Evolutionary conservation across 148 eudicot species (phyloP), one percentile per base, ranked within the genome.

Genomic region (Vaccinium darrowii): DNA sequence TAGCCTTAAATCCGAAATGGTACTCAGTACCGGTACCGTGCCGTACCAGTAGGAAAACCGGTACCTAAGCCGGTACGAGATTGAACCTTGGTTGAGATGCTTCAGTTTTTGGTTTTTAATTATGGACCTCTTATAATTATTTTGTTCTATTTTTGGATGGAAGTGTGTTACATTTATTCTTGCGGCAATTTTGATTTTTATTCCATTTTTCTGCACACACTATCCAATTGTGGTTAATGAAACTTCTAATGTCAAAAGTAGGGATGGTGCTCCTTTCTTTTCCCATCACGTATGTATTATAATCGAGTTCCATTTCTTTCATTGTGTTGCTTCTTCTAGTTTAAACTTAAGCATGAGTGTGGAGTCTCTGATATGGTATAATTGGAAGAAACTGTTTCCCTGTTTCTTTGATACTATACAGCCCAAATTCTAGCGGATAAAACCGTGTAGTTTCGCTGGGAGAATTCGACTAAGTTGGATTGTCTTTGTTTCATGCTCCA

Each of bases 381-480:
- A 13, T 5, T 27, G 39, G 63, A 58, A 53, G 57, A 27, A 13
- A 49, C 25, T 8, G 8, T 76, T 51, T 78, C 54, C 60, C 23
- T 36, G 83, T 65, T 65, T 30, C 6, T 67, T 7, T 25, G 25
- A 63, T 33, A 63, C 19, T 23, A 49, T 13, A 30, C 33, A 47
- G 78, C 25, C 50, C 27, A 13, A 13, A 69, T 52, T 82, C 10
- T 18, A 71, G 33, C n/a, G 19, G 49, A 52, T 71, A 54, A 53
- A 7, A 21, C 54, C n/a, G 3, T 56, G 21, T 74, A 74, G 80
- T 43, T 83, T 56, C 9, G 56, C 60, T 25, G 18, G 69, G 9
- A 71, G 18, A 58, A 53, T 83, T 74, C 18, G 52, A 75, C 23
- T 84, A 52, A 43, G 82, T 53, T 82, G 54, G 15, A 43, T 63